Percentiles rank a stretch among this genome's conserved stretches.
Evolutionary conservation across 75 land plant species (phyloP).

Genomic region (Larix kaempferi): DNA sequence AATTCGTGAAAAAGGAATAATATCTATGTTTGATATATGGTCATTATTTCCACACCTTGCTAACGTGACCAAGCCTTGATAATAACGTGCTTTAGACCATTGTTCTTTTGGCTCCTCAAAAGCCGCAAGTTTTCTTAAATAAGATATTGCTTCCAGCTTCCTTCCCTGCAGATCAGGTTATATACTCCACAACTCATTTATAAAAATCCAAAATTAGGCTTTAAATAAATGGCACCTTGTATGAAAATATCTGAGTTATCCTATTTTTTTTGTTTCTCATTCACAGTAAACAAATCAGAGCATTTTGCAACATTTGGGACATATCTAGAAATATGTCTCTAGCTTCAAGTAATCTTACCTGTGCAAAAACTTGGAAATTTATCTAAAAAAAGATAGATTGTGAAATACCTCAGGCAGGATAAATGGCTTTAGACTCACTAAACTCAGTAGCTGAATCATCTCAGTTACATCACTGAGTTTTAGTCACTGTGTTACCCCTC

Average conservation of each 20-base stretch:
- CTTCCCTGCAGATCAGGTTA: conserved; percentile 19
- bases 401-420: not conserved
- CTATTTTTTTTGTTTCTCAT: not conserved
- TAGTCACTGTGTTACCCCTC: not conserved
- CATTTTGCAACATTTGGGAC: too few species aligned
- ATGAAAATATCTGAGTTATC: not conserved
- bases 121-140: conserved; percentile 12
- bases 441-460: not conserved
- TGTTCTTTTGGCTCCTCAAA: conserved; percentile 25
- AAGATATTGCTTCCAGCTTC: conserved; percentile 16
- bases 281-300: not conserved
- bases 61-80: conserved; percentile 17
- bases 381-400: not conserved
- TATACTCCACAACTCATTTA: not conserved
- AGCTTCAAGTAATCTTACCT: not conserved
- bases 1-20: not conserved
- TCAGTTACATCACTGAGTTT: not conserved
- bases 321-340: not conserved
- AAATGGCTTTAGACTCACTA: not conserved
- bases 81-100: conserved; percentile 12
- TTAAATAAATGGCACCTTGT: not conserved
- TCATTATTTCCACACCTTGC: conserved; percentile 17
- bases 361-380: not conserved
- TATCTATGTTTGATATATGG: not conserved
- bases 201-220: not conserved